These are phyloP conservation scores for Chlamydomonas eustigma DNA, from an alignment of 139 green algal species.

Conservation along the genomic window DNA sequence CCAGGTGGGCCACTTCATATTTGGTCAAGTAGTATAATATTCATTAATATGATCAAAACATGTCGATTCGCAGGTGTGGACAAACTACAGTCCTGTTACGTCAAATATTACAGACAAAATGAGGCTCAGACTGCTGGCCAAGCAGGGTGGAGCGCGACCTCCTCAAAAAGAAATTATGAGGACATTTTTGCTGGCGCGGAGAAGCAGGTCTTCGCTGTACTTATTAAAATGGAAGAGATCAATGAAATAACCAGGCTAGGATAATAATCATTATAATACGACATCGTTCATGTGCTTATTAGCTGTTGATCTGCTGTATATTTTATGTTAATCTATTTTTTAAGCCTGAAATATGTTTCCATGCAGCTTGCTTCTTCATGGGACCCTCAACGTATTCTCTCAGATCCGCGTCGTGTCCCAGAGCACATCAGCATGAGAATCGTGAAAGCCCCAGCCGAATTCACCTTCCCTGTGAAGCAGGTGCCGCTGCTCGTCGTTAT, in stretches of 20 bases:
- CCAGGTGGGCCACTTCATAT: neutral
- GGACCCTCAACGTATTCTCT: conserved; percentile 31
- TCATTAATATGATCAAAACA: neutral
- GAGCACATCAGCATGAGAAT: conserved; percentile 40
- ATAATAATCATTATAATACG: too few species aligned
- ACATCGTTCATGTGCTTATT: too few species aligned
- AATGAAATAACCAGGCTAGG: too few species aligned
- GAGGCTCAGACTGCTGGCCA: conserved; percentile 34
- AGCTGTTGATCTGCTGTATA: too few species aligned
- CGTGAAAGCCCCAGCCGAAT: conserved; percentile 58
- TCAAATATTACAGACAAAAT: conserved; percentile 36
- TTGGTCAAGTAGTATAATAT: neutral
- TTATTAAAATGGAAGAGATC: too few species aligned
- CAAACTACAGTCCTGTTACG: conserved; percentile 46
- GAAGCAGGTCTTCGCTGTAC: conserved; percentile 3
- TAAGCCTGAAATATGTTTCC: too few species aligned
- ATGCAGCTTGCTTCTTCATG: conserved; percentile 6
- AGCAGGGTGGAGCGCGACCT: neutral
- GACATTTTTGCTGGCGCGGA: neutral
- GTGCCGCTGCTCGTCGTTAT: too few species aligned
- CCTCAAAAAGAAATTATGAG: neutral
- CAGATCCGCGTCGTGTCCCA: conserved; percentile 21
- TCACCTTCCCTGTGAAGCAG: conserved; percentile 61
- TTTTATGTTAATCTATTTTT: too few species aligned
- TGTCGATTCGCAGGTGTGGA: conserved; percentile 48